Evolutionary conservation across 169 alveolate genomes (phyloP), one percentile per base, ranked within the genome.

Genomic region (Ichthyophthirius multifiliis): DNA sequence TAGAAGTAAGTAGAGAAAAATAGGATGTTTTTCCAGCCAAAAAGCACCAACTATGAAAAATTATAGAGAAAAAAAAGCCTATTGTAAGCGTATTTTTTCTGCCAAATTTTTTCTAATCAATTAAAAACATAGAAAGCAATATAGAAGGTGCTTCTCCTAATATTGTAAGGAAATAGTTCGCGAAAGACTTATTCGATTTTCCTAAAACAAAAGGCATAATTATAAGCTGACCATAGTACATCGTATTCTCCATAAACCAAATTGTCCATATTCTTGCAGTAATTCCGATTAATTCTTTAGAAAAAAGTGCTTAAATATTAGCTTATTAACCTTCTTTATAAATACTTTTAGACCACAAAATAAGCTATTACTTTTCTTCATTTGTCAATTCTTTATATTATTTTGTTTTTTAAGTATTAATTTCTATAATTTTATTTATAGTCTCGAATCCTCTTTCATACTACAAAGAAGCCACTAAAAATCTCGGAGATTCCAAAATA

Each of bases 91-190:
- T 37, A 15, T 81, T 81, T 74, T 37, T 81, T 81, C 86, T 67
- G 0, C 86, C 86, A 12, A 81, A 62, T 35, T 31, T 23, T n/a
- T 74, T 74, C 0, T 43, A 43, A 30, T 73, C 86, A 13, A 81
- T 65, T 5, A 81, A 39, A 35, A 30, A 35, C 4, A 74, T 23
- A 30, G 81, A 65, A n/a, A 80, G 32, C 6, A 80, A 37, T 13
- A 81, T 81, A n/a, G 82, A 67, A 15, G 82, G 86, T 12, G 73
- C 43, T 81, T 81, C 86, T n/a, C 86, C 86, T n/a, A 73, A 23
- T 9, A 81, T 62, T 0, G 86, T 62, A 15, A 47, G 27, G 23
- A 81, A n/a, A 81, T 81, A 81, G 32, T 55, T 65, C 15, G 47
- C 65, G 43, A 81, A 81, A 30, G 77, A 23, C 18, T 81, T 73